Conservation (phyloP, 2,329 filamentous ascomycete species). For the Colletotrichum plurivorum region DNA sequence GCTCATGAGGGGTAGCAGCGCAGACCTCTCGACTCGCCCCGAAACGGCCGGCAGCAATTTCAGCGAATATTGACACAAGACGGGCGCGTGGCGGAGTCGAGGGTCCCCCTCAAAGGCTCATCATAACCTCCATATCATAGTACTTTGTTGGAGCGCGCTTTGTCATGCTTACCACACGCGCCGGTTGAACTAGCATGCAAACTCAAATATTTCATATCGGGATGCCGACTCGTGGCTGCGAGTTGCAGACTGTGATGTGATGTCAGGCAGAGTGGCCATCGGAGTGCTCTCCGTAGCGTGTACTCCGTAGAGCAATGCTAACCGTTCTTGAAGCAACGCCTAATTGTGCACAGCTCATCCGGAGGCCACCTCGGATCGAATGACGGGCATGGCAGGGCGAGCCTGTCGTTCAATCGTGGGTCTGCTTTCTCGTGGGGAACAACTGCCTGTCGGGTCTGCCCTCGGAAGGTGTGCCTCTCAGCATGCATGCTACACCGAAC, state of each 20-base stretch:
- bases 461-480: too few relatives aligned
- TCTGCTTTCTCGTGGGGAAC: too few relatives aligned
- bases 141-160: constrained; percentile 1
- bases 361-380: too few relatives aligned
- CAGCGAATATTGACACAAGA: not conserved
- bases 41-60: not conserved
- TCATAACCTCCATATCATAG: not conserved
- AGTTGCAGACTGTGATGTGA: not conserved
- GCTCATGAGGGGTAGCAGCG: not conserved
- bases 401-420: too few relatives aligned
- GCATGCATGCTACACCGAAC: too few relatives aligned
- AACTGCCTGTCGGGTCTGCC: too few relatives aligned
- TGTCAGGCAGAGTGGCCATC: not conserved
- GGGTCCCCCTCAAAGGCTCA: not conserved
- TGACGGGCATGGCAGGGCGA: too few relatives aligned
- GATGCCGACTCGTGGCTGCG: constrained; percentile 14
- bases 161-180: constrained; percentile 27
- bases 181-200: not conserved
- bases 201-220: constrained; percentile 3
- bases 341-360: too few relatives aligned
- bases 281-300: not conserved
- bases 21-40: constrained; percentile 15
- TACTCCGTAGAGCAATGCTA: not conserved
- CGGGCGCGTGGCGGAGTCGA: not conserved
- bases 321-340: not conserved